Conservation (phyloP, 1,139 yeast genomes). For the Candida albicans region DNA sequence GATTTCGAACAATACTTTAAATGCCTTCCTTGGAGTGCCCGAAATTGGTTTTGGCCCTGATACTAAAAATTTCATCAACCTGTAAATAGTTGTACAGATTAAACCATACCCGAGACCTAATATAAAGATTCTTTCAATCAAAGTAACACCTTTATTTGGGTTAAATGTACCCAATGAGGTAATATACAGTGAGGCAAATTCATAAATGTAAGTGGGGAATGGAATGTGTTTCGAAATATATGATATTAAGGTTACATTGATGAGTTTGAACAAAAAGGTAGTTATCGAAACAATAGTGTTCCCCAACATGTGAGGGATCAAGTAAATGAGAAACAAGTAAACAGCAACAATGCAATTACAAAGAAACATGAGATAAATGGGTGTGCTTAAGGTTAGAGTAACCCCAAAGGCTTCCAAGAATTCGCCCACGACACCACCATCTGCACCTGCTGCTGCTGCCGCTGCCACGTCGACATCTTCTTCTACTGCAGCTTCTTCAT, state of each 20-base stretch:
- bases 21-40: conserved; percentile 51
- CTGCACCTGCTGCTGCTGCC: conserved; percentile 13
- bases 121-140: conserved; percentile 35
- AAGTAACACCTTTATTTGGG: conserved; percentile 17
- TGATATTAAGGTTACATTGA: neutral
- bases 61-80: conserved; percentile 34
- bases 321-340: conserved; percentile 48
- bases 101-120: conserved; percentile 40
- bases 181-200: conserved; percentile 10
- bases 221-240: conserved; percentile 14
- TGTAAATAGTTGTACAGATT: conserved; percentile 27
- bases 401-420: conserved; percentile 40
- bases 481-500: conserved; percentile 12
- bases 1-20: conserved; percentile 54
- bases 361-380: conserved; percentile 34
- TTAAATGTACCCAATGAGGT: conserved; percentile 12
- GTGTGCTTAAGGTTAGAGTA: conserved; percentile 35
- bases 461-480: conserved; percentile 15
- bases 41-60: conserved; percentile 43
- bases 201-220: neutral
- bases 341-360: conserved; percentile 45
- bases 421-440: conserved; percentile 23
- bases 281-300: conserved; percentile 23
- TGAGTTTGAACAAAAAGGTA: conserved; percentile 10
- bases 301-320: conserved; percentile 58